Conservation (phyloP, 225 moss, liverwort and hornwort species). For the Sphagnum contortum region DNA sequence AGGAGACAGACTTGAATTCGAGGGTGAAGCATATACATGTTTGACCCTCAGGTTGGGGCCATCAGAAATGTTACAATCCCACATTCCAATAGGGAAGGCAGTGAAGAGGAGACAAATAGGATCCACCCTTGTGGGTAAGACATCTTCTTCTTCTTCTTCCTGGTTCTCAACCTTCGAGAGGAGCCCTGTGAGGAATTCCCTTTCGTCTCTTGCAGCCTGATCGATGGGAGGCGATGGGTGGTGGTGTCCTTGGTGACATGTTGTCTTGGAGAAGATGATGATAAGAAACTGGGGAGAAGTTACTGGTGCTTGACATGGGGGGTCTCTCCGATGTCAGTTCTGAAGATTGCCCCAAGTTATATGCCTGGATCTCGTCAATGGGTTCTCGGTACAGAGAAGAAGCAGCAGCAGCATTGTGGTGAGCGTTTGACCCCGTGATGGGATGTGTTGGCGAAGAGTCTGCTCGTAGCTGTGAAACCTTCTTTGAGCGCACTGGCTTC, state of each 20-base stretch:
- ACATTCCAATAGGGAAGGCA: too few relatives aligned
- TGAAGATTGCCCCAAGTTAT: too few relatives aligned
- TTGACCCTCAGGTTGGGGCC: too few relatives aligned
- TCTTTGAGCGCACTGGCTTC: conserved; percentile 61
- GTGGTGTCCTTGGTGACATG: conserved; percentile 85
- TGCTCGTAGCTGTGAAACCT: conserved; percentile 41
- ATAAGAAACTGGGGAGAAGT: conserved; percentile 7
- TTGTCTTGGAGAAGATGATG: conserved; percentile 9
- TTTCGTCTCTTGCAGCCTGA: conserved; percentile 69
- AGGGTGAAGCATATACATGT: too few relatives aligned
- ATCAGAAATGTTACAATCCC: too few relatives aligned
- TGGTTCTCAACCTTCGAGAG: conserved; percentile 41
- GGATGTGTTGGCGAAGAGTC: conserved; percentile 12
- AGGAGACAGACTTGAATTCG: too few relatives aligned
- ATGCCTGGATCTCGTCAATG: too few relatives aligned
- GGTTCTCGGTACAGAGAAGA: neutral
- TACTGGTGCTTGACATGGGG: conserved; percentile 10
- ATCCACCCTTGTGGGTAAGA: too few relatives aligned
- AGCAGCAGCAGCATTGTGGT: conserved; percentile 4
- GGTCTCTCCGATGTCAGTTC: too few relatives aligned
- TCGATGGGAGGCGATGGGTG: conserved; percentile 55
- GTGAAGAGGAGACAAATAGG: too few relatives aligned
- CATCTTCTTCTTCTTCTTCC: too few relatives aligned
- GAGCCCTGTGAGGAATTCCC: conserved; percentile 93
- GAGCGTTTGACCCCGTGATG: neutral